Percentiles rank a stretch among this genome's conserved stretches.
Evolutionary conservation across 768 basidiomycete genomes (phyloP).

Genomic region (Lanmaoa pseudosensibilis): DNA sequence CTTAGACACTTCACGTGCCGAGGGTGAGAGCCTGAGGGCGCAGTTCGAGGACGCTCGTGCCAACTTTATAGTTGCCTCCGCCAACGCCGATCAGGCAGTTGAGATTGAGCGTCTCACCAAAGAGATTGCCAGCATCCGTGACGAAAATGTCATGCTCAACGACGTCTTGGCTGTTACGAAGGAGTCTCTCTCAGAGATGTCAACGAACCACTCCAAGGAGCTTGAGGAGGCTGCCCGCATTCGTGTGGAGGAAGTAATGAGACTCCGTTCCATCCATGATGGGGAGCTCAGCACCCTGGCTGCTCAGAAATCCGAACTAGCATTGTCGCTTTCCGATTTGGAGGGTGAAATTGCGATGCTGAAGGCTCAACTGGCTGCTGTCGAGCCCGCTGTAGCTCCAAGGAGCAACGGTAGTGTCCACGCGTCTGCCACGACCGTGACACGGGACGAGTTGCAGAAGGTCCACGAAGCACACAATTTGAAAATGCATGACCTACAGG

Average conservation of each 20-base stretch:
- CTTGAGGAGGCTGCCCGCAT: conserved; percentile 72
- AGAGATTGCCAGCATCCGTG: conserved; percentile 62
- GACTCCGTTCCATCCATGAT: conserved; percentile 57
- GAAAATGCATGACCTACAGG: conserved; percentile 73
- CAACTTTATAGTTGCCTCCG: conserved; percentile 41
- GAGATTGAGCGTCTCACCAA: conserved; percentile 56
- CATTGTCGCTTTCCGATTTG: conserved; percentile 65
- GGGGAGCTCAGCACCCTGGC: conserved; percentile 57
- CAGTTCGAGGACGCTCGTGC: conserved; percentile 67
- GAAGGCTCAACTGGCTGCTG: conserved; percentile 52
- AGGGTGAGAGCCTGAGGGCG: conserved; percentile 54
- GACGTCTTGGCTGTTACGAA: conserved; percentile 70
- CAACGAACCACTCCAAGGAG: conserved; percentile 66
- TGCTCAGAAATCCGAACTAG: conserved; percentile 61
- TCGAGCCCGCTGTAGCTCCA: conserved; percentile 46
- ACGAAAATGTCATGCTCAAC: conserved; percentile 63
- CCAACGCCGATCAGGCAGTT: conserved; percentile 49
- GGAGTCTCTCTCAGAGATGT: conserved; percentile 68
- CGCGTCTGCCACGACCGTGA: conserved; percentile 45
- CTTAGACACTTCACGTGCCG: conserved; percentile 50
- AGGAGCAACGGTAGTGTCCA: conserved; percentile 54
- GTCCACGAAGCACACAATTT: conserved; percentile 84
- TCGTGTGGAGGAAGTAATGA: conserved; percentile 70
- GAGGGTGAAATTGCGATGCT: conserved; percentile 74
- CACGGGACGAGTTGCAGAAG: conserved; percentile 74